These are phyloP conservation scores for Pichia sp. DNA, from an alignment of 1,139 yeast genomes.

Conservation along the genomic window DNA sequence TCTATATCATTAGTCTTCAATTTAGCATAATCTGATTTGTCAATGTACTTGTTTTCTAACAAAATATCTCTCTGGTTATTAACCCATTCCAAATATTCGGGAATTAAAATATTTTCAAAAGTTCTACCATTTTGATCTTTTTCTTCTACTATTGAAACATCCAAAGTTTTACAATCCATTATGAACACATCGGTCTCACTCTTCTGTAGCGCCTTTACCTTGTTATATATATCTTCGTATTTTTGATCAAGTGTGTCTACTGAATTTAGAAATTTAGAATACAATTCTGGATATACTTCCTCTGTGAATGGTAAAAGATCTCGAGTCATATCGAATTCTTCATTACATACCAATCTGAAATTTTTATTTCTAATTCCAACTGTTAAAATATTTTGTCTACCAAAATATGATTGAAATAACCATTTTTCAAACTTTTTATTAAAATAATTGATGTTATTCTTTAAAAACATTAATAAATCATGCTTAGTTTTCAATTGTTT, in stretches of 20 bases:
- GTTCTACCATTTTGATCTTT: no score
- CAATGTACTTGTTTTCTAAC: neutral
- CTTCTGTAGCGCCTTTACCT: constrained; percentile 2
- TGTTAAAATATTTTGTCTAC: constrained; percentile 17
- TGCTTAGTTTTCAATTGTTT: neutral
- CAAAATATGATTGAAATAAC: constrained; percentile 21
- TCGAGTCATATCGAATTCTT: constrained; percentile 7
- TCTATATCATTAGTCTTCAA: no score
- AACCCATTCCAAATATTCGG: constrained; percentile 8
- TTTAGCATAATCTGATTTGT: neutral
- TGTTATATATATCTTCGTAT: constrained; percentile 2
- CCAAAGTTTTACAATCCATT: neutral
- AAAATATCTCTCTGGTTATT: constrained; percentile 1
- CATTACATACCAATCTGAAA: constrained; percentile 9
- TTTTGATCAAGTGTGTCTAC: constrained; percentile 1
- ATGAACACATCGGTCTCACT: constrained; percentile 8
- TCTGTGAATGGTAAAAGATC: constrained; percentile 19
- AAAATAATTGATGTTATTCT: constrained; percentile 7
- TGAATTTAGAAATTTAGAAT: constrained; percentile 7
- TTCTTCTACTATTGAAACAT: no score
- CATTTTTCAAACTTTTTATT: constrained; percentile 14
- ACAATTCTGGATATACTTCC: neutral
- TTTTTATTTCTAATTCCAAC: constrained; percentile 19
- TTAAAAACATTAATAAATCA: constrained; percentile 8
- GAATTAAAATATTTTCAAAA: constrained; percentile 3